Evolutionary conservation across 176 grass and related monocot species (phyloP).

Genomic region (Carex scoparia): DNA sequence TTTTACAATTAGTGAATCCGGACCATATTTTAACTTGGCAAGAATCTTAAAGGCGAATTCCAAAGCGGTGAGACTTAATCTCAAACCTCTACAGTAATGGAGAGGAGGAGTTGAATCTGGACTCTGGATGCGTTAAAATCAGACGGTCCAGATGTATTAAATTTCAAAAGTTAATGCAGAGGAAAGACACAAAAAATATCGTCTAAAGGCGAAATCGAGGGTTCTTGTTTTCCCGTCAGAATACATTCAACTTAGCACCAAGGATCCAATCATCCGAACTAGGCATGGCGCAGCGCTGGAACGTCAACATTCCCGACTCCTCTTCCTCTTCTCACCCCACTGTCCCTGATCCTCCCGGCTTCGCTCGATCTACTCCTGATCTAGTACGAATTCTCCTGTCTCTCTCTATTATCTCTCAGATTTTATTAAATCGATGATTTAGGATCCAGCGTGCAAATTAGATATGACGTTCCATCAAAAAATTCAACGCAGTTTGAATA

Average conservation of each 20-base stretch:
- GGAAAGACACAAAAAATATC: background rate
- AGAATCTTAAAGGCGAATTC: too few relatives aligned
- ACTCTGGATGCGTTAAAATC: too few relatives aligned
- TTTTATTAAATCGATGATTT: background rate
- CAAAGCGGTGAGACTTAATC: too few relatives aligned
- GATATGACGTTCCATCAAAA: background rate
- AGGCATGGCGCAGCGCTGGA: constrained; percentile 82
- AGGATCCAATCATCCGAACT: constrained; percentile 31
- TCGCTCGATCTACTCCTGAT: constrained; percentile 62
- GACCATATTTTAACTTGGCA: too few relatives aligned
- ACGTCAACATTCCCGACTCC: constrained; percentile 62
- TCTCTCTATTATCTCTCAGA: background rate
- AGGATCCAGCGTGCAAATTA: background rate
- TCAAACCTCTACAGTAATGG: too few relatives aligned
- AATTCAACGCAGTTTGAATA: background rate
- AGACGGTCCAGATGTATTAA: too few relatives aligned
- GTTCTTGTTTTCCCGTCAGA: background rate
- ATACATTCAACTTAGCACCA: background rate
- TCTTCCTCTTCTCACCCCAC: constrained; percentile 43
- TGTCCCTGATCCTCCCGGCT: constrained; percentile 53
- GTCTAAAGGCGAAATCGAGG: too few relatives aligned
- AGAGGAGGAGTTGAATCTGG: too few relatives aligned
- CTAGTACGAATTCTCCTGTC: constrained; percentile 26
- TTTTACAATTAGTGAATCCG: too few relatives aligned
- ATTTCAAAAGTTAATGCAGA: too few relatives aligned